Percentiles rank a stretch among this genome's conserved stretches.
Conservation (phyloP, 306 rosid genomes). For the Pyrus communis region DNA sequence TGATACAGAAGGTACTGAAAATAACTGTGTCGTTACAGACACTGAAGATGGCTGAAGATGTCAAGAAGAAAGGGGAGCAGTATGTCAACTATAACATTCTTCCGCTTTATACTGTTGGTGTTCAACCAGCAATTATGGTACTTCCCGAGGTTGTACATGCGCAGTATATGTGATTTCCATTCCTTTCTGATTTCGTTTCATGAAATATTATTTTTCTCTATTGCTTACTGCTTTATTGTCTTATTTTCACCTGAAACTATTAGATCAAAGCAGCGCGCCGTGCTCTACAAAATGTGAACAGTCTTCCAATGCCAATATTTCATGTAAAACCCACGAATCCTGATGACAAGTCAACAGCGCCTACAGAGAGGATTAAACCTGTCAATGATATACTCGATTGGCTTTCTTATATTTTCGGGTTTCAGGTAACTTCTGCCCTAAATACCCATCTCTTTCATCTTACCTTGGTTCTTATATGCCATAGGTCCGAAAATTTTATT, state of each 20-base stretch:
- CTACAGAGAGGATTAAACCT: constrained; percentile 44
- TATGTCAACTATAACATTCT: constrained; percentile 77
- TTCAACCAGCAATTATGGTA: constrained; percentile 80
- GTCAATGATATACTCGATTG: constrained; percentile 87
- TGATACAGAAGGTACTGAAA: constrained; percentile 5
- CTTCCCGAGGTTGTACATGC: constrained; percentile 63
- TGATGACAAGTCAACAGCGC: constrained; percentile 27
- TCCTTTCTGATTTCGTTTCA: background rate
- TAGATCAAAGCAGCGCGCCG: constrained; percentile 72
- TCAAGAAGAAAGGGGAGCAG: constrained; percentile 50
- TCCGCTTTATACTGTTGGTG: constrained; percentile 75
- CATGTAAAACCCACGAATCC: constrained; percentile 22
- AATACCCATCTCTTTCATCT: constrained; percentile 5
- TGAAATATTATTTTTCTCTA: background rate
- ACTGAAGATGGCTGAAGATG: constrained; percentile 52
- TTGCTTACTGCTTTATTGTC: background rate
- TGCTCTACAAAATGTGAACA: constrained; percentile 51
- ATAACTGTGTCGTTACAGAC: constrained; percentile 43
- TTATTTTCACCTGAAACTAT: constrained; percentile 12
- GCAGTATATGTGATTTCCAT: background rate
- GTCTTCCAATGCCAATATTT: constrained; percentile 72
- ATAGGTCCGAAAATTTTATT: background rate
- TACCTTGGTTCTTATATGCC: background rate
- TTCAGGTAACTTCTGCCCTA: constrained; percentile 59
- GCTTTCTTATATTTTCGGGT: constrained; percentile 73